These are phyloP conservation scores for Scopulariopsis brevicaulis DNA, from an alignment of 2,329 filamentous ascomycete genomes.

Conservation along the genomic window DNA sequence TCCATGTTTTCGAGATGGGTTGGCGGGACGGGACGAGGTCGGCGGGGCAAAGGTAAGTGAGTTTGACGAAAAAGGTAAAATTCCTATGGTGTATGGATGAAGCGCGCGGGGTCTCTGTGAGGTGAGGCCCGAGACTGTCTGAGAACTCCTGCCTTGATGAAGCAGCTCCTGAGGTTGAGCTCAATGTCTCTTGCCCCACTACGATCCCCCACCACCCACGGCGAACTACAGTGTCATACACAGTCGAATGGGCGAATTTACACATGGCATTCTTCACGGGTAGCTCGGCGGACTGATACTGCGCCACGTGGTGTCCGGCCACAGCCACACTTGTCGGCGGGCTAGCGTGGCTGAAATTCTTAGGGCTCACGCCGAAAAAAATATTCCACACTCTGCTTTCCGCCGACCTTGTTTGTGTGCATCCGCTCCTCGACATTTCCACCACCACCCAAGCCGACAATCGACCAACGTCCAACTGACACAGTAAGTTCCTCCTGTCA, in stretches of 20 bases:
- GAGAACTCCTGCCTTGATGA: background rate
- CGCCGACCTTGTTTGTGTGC: conserved; percentile 1
- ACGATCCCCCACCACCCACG: background rate
- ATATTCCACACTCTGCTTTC: conserved; percentile 5
- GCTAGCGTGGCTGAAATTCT: conserved; percentile 1
- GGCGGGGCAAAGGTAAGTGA: background rate
- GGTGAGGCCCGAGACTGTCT: background rate
- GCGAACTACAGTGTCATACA: background rate
- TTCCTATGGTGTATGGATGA: background rate
- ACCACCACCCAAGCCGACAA: conserved; percentile 1
- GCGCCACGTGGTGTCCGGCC: background rate
- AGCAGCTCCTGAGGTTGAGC: background rate
- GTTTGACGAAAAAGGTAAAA: background rate
- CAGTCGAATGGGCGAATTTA: background rate
- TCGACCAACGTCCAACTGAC: conserved; percentile 25
- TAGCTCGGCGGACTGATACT: background rate
- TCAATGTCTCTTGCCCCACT: background rate
- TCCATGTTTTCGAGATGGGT: conserved; percentile 44
- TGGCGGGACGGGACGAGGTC: background rate
- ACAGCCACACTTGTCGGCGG: background rate
- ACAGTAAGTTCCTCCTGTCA: conserved; percentile 28
- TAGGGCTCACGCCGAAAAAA: conserved; percentile 5
- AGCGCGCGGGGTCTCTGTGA: background rate
- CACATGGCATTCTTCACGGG: background rate
- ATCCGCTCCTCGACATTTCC: background rate